Conservation (phyloP, 805 yeast genomes). For the Candida nanaspora region DNA sequence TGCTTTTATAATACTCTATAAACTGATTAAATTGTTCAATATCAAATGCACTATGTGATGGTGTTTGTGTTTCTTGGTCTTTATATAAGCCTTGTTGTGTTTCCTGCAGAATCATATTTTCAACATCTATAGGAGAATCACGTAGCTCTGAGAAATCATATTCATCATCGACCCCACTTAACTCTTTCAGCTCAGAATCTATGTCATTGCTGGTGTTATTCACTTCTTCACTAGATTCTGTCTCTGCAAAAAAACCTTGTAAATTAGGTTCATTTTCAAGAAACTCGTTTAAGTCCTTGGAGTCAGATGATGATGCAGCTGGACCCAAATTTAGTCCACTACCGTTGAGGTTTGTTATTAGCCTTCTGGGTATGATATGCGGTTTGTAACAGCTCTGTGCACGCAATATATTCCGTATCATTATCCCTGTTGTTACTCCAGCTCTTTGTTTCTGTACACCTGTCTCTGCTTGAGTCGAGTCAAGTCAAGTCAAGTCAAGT, state of each 20-base stretch:
- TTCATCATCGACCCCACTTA: constrained; percentile 8
- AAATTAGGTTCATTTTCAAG: constrained; percentile 20
- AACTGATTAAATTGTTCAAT: neutral
- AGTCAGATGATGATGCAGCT: neutral
- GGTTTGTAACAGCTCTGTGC: too few species aligned
- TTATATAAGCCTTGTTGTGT: neutral
- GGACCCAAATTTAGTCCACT: too few species aligned
- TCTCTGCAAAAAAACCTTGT: constrained; percentile 21
- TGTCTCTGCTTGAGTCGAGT: too few species aligned
- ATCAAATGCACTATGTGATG: neutral
- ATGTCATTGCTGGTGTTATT: neutral
- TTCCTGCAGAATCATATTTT: neutral
- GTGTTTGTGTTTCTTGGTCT: neutral
- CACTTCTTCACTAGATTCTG: too few species aligned
- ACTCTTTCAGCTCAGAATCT: neutral
- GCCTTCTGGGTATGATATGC: too few species aligned
- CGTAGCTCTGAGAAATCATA: constrained; percentile 20
- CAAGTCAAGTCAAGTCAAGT: too few species aligned
- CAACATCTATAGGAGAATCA: constrained; percentile 1
- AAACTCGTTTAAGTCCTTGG: neutral
- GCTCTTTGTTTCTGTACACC: too few species aligned
- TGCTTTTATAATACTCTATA: neutral
- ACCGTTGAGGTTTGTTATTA: too few species aligned
- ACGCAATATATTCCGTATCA: too few species aligned
- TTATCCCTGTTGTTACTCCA: too few species aligned